These are phyloP conservation scores for Cladorrhinum samala DNA, from an alignment of 495 filamentous ascomycete species.

Conservation along the genomic window DNA sequence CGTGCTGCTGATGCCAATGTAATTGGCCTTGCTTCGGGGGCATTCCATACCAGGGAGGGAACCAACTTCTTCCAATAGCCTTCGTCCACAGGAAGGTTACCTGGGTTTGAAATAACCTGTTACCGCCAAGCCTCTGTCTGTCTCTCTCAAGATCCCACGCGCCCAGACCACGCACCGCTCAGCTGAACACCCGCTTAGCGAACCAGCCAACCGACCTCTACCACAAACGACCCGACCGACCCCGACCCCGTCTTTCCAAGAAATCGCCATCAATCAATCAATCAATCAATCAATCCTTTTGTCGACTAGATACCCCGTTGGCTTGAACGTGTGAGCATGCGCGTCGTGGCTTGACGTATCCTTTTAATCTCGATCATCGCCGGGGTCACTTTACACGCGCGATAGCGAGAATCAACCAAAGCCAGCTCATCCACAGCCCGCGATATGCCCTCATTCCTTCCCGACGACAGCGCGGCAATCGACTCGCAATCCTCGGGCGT, in stretches of 20 bases:
- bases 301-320: no score
- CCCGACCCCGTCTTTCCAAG: neutral
- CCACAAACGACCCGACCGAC: neutral
- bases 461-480: slow-evolving; percentile 44
- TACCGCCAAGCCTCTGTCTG: neutral
- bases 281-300: no score
- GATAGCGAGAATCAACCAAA: no score
- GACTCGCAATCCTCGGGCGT: slow-evolving; percentile 35
- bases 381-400: no score
- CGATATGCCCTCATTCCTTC: slow-evolving; percentile 57
- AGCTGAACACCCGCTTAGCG: neutral
- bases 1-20: no score
- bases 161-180: neutral
- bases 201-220: neutral
- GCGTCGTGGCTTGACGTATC: neutral
- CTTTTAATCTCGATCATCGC: no score
- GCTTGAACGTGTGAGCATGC: no score
- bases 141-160: neutral
- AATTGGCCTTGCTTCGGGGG: no score
- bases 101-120: no score
- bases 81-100: no score
- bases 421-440: slow-evolving; percentile 15
- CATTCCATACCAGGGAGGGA: neutral
- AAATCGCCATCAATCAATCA: neutral
- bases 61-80: neutral